Percentiles rank a stretch among this genome's conserved stretches.
phyloP scores from a whole-genome alignment of 768 basidiomycete species.

The Tylopilus vinaceipallidus region DNA sequence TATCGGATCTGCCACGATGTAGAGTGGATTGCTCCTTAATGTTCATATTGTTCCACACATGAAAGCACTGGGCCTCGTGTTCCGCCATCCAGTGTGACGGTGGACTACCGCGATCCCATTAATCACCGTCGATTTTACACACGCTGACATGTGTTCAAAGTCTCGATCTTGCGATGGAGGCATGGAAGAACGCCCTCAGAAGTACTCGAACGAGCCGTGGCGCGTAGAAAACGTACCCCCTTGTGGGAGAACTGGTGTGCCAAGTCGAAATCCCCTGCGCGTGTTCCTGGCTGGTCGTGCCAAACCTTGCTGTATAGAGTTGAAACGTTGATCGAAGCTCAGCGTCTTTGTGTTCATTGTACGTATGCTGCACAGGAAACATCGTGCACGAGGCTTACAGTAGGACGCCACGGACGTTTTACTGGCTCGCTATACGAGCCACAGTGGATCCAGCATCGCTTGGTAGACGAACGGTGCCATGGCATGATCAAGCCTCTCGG shows the following conservation, averaged over 20 bases:
- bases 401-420: too few relatives aligned
- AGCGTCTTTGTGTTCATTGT: neutral
- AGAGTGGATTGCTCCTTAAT: neutral
- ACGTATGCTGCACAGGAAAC: neutral
- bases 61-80: constrained; percentile 9
- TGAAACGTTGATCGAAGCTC: neutral
- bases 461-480: too few relatives aligned
- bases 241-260: neutral
- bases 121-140: constrained; percentile 13
- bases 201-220: neutral
- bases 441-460: too few relatives aligned
- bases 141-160: neutral
- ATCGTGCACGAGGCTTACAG: neutral
- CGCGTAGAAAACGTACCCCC: neutral
- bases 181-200: neutral
- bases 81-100: constrained; percentile 2
- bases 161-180: neutral
- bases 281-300: neutral
- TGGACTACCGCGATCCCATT: neutral
- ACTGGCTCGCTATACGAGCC: neutral
- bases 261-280: neutral
- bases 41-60: neutral
- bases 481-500: too few relatives aligned
- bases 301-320: neutral
- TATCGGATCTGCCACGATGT: neutral